Conservation (phyloP, 495 filamentous ascomycete species). For the Neurospora sp. region DNA sequence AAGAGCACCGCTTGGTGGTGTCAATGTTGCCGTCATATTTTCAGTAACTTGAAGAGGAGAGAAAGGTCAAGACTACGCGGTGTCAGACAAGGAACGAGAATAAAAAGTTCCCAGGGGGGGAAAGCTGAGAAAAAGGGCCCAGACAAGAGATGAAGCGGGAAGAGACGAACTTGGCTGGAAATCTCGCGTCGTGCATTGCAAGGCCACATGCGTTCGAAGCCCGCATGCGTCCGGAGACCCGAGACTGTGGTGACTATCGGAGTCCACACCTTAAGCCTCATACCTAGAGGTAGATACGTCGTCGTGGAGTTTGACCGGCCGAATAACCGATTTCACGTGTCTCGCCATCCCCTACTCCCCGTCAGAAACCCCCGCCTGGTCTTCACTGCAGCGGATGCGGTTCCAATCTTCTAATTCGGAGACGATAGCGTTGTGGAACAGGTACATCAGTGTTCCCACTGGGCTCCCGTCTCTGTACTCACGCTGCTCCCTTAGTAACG, state of each 20-base stretch:
- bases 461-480: not conserved
- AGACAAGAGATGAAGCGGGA: not conserved
- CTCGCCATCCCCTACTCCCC: not conserved
- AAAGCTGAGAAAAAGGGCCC: not conserved
- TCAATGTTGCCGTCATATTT: not conserved
- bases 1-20: not conserved
- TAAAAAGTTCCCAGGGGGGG: not conserved
- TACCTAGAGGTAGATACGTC: not conserved
- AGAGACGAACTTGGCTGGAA: not conserved
- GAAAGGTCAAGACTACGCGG: not conserved
- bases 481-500: not conserved
- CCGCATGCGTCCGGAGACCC: not conserved
- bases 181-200: not conserved
- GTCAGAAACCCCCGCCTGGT: not conserved
- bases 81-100: not conserved
- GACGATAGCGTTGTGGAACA: not conserved
- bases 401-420: not conserved
- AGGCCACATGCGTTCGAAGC: not conserved
- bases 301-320: not conserved
- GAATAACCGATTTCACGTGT: not conserved
- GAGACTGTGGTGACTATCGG: not conserved
- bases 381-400: not conserved
- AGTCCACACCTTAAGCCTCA: not conserved
- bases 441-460: not conserved
- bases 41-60: not conserved